Percentiles rank a stretch among this genome's conserved stretches.
Conservation (phyloP, 768 basidiomycete species). For the Suillus americanus region DNA sequence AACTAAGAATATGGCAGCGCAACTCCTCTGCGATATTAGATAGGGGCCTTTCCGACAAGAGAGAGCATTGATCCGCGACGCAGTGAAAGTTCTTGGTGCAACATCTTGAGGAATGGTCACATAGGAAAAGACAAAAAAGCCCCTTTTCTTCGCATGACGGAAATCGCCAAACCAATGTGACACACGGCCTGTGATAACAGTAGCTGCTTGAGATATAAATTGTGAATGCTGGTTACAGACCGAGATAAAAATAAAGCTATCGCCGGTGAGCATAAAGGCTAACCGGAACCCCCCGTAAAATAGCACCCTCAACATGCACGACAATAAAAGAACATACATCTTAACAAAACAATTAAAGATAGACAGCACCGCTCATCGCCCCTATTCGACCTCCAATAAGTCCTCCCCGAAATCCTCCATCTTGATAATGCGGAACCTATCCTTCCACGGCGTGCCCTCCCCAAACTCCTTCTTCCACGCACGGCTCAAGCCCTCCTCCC, state of each 20-base stretch:
- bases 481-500: conserved; percentile 80
- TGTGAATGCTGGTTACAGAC: neutral
- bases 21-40: too few relatives aligned
- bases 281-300: neutral
- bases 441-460: conserved; percentile 40
- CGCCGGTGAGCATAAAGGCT: neutral
- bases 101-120: too few relatives aligned
- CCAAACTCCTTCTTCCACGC: conserved; percentile 78
- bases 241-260: neutral
- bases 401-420: conserved; percentile 68
- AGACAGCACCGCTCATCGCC: conserved; percentile 12
- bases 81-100: too few relatives aligned
- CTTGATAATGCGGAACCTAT: conserved; percentile 54
- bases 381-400: conserved; percentile 46
- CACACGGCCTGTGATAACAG: neutral
- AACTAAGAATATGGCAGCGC: too few relatives aligned
- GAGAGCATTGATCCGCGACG: too few relatives aligned
- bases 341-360: neutral
- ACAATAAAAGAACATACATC: conserved; percentile 3
- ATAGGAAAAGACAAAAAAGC: too few relatives aligned
- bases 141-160: too few relatives aligned
- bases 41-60: too few relatives aligned
- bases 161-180: too few relatives aligned
- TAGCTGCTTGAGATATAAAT: neutral
- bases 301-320: neutral